Percentiles rank a stretch among this genome's conserved stretches.
Evolutionary conservation across 441 rosid genomes (phyloP).

Genomic region (Breynia disticha): DNA sequence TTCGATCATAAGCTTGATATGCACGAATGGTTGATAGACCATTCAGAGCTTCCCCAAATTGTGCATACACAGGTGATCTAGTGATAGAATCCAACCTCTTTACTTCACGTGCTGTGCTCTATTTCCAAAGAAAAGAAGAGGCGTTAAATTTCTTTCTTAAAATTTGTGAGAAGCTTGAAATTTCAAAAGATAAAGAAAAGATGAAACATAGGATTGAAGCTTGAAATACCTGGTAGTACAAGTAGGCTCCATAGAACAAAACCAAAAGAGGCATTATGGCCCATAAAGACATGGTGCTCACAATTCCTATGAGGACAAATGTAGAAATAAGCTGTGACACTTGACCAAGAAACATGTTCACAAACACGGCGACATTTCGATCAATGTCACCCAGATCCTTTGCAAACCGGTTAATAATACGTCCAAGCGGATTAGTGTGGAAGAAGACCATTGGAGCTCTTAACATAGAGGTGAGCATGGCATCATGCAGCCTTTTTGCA

Average conservation of each 20-base stretch:
- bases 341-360: slow-evolving; percentile 77
- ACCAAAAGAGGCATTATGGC: slow-evolving; percentile 96
- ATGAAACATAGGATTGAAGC: neutral
- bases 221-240: slow-evolving; percentile 80
- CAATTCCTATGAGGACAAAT: slow-evolving; percentile 79
- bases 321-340: slow-evolving; percentile 91
- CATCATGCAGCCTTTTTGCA: slow-evolving; percentile 80
- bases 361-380: slow-evolving; percentile 67
- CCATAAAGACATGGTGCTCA: slow-evolving; percentile 98
- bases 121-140: slow-evolving; percentile 3
- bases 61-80: slow-evolving; percentile 93
- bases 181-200: neutral
- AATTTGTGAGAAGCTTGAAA: too few species aligned
- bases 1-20: slow-evolving; percentile 79
- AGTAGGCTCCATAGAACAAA: slow-evolving; percentile 84
- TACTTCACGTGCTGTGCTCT: slow-evolving; percentile 93
- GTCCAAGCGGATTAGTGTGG: slow-evolving; percentile 93
- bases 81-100: slow-evolving; percentile 82
- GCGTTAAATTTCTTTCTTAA: neutral
- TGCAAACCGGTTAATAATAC: slow-evolving; percentile 91
- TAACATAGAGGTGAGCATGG: slow-evolving; percentile 78
- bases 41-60: slow-evolving; percentile 87
- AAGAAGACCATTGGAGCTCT: slow-evolving; percentile 99
- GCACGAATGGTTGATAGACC: slow-evolving; percentile 82
- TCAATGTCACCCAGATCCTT: slow-evolving; percentile 97